Conservation (phyloP, 805 yeast species). For the Cephaloascus albidus region DNA sequence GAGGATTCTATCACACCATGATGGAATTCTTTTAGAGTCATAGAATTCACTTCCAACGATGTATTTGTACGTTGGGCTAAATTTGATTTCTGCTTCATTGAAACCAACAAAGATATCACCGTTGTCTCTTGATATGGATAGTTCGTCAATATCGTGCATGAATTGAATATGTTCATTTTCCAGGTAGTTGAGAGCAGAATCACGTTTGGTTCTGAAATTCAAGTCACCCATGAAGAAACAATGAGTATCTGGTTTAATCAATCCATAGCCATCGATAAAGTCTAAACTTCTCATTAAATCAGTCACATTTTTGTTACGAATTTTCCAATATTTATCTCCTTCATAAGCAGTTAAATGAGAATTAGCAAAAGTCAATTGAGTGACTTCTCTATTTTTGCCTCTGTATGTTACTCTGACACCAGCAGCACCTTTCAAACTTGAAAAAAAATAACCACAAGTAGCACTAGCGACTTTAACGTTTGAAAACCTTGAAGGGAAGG, state of each 20-base stretch:
- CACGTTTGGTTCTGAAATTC: conserved; percentile 52
- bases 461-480: conserved; percentile 18
- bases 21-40: conserved; percentile 55
- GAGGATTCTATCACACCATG: conserved; percentile 87
- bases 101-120: conserved; percentile 53
- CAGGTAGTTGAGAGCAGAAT: not conserved
- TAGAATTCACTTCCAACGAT: conserved; percentile 39
- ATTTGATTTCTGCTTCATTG: conserved; percentile 52
- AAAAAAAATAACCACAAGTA: conserved; percentile 48
- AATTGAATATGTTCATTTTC: not conserved
- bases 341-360: conserved; percentile 78
- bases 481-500: conserved; percentile 23
- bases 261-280: conserved; percentile 48
- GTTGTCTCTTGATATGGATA: conserved; percentile 26
- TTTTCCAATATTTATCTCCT: conserved; percentile 36
- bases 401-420: conserved; percentile 42
- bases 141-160: conserved; percentile 34
- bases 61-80: conserved; percentile 79
- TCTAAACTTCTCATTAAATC: conserved; percentile 43
- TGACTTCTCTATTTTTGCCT: conserved; percentile 7
- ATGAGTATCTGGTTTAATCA: conserved; percentile 45
- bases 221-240: conserved; percentile 77
- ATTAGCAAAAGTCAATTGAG: conserved; percentile 50
- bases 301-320: conserved; percentile 45
- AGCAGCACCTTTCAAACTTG: conserved; percentile 70